These are phyloP conservation scores for Ogataea wickerhamii DNA, from an alignment of 805 yeast genomes.

Conservation along the genomic window DNA sequence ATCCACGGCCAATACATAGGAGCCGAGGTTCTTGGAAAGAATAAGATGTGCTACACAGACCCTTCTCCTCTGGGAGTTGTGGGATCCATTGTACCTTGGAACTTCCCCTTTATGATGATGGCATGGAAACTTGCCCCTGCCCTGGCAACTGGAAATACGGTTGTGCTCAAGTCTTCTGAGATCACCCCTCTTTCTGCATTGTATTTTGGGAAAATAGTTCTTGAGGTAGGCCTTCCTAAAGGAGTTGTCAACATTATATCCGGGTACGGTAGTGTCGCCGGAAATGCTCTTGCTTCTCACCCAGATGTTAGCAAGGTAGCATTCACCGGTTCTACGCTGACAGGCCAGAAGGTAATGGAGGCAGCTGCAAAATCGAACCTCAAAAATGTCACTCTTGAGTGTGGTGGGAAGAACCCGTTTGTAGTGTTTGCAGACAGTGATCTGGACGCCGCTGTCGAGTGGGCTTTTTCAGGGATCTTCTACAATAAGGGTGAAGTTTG, in stretches of 20 bases:
- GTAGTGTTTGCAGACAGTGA: conserved; percentile 52
- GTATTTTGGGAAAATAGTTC: conserved; percentile 55
- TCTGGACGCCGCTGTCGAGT: conserved; percentile 47
- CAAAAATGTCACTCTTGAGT: conserved; percentile 57
- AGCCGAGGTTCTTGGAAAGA: conserved; percentile 28
- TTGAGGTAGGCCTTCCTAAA: conserved; percentile 69
- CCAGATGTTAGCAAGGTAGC: conserved; percentile 67
- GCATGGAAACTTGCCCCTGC: conserved; percentile 80
- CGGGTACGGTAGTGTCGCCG: conserved; percentile 69
- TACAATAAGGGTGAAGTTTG: conserved; percentile 48
- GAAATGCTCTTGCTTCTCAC: conserved; percentile 63
- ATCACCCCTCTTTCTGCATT: conserved; percentile 72
- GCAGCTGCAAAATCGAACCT: conserved; percentile 55
- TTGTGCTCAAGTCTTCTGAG: conserved; percentile 70
- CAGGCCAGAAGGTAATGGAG: conserved; percentile 68
- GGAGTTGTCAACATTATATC: conserved; percentile 74
- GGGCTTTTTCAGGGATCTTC: conserved; percentile 47
- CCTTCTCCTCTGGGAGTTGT: conserved; percentile 69
- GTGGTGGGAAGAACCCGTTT: conserved; percentile 59
- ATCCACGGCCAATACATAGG: conserved; percentile 57
- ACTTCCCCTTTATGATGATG: conserved; percentile 75
- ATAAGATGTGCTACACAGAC: conserved; percentile 50
- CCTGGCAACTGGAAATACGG: conserved; percentile 69
- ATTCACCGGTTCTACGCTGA: conserved; percentile 76
- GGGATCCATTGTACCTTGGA: conserved; percentile 83